Percentiles rank a stretch among this genome's conserved stretches.
Conservation (phyloP, 2,329 filamentous ascomycete genomes). For the Xylaria sp. region DNA sequence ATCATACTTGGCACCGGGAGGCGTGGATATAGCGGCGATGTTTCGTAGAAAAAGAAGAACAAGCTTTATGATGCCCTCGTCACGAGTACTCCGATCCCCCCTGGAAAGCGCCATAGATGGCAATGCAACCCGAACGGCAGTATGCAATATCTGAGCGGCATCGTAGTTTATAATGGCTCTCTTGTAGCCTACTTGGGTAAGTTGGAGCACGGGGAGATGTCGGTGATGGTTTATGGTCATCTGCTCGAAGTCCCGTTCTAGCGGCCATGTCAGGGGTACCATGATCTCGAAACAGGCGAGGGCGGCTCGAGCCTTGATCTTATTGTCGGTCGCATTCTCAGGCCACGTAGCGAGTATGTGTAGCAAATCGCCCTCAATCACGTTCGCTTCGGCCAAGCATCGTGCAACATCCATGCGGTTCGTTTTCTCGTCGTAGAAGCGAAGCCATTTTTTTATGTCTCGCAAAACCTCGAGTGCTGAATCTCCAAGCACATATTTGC, state of each 20-base stretch:
- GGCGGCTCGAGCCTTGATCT: constrained; percentile 80
- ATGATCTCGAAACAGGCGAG: constrained; percentile 90
- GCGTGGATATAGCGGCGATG: constrained; percentile 82
- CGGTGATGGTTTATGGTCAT: constrained; percentile 94
- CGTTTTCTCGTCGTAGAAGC: constrained; percentile 90
- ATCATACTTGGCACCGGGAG: constrained; percentile 77
- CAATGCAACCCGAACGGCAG: constrained; percentile 81
- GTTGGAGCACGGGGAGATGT: constrained; percentile 87
- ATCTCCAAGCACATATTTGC: constrained; percentile 88
- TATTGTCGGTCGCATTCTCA: constrained; percentile 76
- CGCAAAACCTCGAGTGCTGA: constrained; percentile 91
- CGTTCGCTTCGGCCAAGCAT: constrained; percentile 89
- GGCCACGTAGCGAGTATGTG: constrained; percentile 88
- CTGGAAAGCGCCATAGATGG: constrained; percentile 85
- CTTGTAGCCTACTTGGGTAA: constrained; percentile 91
- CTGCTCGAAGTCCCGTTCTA: constrained; percentile 79
- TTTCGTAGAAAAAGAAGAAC: constrained; percentile 91
- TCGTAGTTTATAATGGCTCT: constrained; percentile 86
- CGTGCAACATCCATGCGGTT: constrained; percentile 95
- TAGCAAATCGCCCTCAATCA: constrained; percentile 89
- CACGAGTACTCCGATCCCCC: constrained; percentile 78
- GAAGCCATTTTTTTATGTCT: constrained; percentile 94
- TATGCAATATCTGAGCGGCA: constrained; percentile 78
- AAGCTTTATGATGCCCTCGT: constrained; percentile 92
- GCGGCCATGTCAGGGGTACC: constrained; percentile 92